Evolutionary conservation across 2,329 filamentous ascomycete genomes (phyloP).

Genomic region (Aspergillus tanneri): DNA sequence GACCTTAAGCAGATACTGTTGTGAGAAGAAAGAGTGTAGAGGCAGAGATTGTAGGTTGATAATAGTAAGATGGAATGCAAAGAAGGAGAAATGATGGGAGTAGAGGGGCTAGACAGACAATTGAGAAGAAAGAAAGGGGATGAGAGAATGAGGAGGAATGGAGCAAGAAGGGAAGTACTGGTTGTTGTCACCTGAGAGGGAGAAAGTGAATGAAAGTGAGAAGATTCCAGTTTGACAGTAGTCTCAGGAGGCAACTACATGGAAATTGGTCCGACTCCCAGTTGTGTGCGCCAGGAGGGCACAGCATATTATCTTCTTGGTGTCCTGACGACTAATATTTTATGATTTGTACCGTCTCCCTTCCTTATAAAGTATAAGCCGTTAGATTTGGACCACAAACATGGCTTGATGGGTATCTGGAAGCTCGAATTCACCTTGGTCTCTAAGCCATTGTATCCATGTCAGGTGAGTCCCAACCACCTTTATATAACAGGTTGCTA

Average conservation of each 20-base stretch:
- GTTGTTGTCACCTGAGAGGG: background rate
- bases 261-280: background rate
- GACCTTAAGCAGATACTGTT: background rate
- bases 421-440: too few relatives aligned
- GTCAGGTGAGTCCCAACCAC: too few relatives aligned
- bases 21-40: background rate
- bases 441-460: too few relatives aligned
- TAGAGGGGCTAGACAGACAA: background rate
- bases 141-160: background rate
- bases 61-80: background rate
- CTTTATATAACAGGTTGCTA: too few relatives aligned
- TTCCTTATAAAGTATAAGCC: too few relatives aligned
- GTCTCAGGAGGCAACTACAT: background rate
- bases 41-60: background rate
- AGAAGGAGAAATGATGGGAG: constrained; percentile 1
- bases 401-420: too few relatives aligned
- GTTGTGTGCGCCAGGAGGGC: background rate
- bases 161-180: too few relatives aligned
- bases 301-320: too few relatives aligned
- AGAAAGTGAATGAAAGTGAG: background rate
- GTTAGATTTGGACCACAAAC: too few relatives aligned
- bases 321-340: too few relatives aligned
- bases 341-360: too few relatives aligned
- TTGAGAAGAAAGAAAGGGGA: constrained; percentile 2
- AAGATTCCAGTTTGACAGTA: background rate